phyloP scores from a whole-genome alignment of 2,329 filamentous ascomycete species.

The Pseudocercospora crystallina region DNA sequence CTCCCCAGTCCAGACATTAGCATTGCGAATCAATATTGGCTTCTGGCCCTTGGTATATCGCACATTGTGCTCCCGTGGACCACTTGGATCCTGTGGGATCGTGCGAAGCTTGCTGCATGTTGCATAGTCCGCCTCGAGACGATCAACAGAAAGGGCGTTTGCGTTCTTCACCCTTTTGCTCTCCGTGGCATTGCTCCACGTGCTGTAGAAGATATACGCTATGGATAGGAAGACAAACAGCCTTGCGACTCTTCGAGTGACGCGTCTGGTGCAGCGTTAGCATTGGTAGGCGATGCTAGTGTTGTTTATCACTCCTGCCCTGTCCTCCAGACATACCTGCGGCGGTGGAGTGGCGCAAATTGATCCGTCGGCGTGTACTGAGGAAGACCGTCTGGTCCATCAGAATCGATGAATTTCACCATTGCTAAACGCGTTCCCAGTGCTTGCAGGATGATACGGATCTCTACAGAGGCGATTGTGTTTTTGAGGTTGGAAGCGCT shows the following conservation, averaged over 20 bases:
- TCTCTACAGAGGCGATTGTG: no score
- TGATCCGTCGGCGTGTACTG: no score
- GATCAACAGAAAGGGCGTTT: slow-evolving; percentile 49
- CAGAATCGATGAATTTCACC: no score
- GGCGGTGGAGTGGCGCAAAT: no score
- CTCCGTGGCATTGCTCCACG: not conserved
- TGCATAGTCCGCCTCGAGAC: slow-evolving; percentile 55
- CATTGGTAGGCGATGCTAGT: no score
- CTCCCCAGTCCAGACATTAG: slow-evolving; percentile 66
- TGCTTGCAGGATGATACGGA: no score
- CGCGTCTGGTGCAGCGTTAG: not conserved
- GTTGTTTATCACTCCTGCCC: no score
- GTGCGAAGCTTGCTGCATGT: slow-evolving; percentile 57
- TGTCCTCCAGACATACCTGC: no score
- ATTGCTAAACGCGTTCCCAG: no score
- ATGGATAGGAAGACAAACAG: not conserved
- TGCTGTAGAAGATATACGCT: not conserved
- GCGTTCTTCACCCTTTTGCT: not conserved
- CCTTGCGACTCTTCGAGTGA: not conserved
- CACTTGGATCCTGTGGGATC: slow-evolving; percentile 57
- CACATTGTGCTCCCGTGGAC: slow-evolving; percentile 59
- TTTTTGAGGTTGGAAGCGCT: no score
- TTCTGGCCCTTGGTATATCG: slow-evolving; percentile 60
- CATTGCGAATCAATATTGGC: slow-evolving; percentile 65
- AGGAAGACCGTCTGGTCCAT: no score